Base-by-base conservation (phyloP, 768 basidiomycete genomes). In the Xerocomellus chrysenteron region DNA sequence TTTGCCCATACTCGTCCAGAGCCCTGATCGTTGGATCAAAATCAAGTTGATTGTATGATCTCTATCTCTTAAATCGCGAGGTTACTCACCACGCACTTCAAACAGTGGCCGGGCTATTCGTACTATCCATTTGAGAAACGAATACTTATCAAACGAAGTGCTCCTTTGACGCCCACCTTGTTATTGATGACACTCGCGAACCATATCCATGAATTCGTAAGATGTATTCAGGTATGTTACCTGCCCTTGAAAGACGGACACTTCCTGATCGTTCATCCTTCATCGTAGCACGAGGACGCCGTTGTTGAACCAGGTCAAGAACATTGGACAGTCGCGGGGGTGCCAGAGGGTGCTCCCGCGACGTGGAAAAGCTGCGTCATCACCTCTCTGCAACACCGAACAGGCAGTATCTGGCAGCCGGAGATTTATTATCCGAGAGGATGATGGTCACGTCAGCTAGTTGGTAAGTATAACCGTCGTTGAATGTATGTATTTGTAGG, bases 51-150 rank as follows among this genome's bases (percentile, higher is more conserved):
- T 69, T 37, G 79, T 80, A 58, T 47, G 71, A 47, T 3, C 21
- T 2, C 17, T 17, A 1, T 50, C 14, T 40, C 24, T 37, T n/a
- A 5, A 46, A 8, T 24, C 6, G 33, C 5, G 28, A 44, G 4
- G 21, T n/a, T 30, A 35, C 61, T 60, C 35, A 60, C 55, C 39
- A 17, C 7, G 12, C 8, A 4, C 7, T 21, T 16, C 24, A 16
- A 48, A 47, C 54, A 81, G 80, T 82, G 80, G 81, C 79, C 81
- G 7, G 80, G 81, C 1, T 81, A 81, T 65, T 68, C 68, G 21
- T 48, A 57, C n/a, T 62, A 72, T 46, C 70, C 75, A 0, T 67
- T 72, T 32, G 70, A 75, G 62, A 76, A 74, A 58, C 74, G 76
- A 6, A 58, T 79, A 49, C 59, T 62, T 21, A 73, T 76, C 19